phyloP scores from a whole-genome alignment of 768 basidiomycete species.

The Coprinopsis marcescibilis region DNA sequence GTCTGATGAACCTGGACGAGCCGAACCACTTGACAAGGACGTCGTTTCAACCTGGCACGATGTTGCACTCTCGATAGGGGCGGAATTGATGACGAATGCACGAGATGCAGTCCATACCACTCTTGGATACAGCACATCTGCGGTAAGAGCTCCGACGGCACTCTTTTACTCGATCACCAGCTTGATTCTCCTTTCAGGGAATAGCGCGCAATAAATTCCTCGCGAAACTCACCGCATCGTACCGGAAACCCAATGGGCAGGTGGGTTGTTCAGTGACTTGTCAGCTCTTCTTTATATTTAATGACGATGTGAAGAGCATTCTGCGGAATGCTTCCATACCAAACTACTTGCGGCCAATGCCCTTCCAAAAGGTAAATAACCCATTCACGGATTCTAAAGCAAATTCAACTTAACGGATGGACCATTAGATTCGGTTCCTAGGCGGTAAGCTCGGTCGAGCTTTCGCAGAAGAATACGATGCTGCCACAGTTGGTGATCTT shows the following conservation, averaged over 20 bases:
- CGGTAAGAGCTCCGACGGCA: conserved; percentile 46
- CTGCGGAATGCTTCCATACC: conserved; percentile 81
- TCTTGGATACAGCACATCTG: conserved; percentile 91
- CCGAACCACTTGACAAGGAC: conserved; percentile 23
- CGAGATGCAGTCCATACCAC: conserved; percentile 59
- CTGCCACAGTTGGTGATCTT: conserved; percentile 84
- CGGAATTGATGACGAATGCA: conserved; percentile 77
- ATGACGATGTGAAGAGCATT: conserved; percentile 66
- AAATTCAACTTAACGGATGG: not conserved
- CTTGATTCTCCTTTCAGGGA: conserved; percentile 45
- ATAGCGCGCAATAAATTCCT: conserved; percentile 92
- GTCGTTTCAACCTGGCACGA: conserved; percentile 76
- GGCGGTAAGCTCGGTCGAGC: conserved; percentile 93
- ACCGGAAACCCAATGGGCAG: conserved; percentile 86
- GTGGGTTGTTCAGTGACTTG: conserved; percentile 29
- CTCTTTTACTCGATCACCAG: not conserved
- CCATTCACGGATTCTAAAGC: not conserved
- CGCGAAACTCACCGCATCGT: conserved; percentile 89
- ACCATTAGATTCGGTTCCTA: conserved; percentile 81
- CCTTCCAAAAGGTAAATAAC: conserved; percentile 76
- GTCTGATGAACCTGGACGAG: not conserved
- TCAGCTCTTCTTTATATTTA: not conserved
- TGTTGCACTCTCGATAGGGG: conserved; percentile 82
- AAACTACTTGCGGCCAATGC: conserved; percentile 73
- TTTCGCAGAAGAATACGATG: conserved; percentile 83